Evolutionary conservation across 2,329 filamentous ascomycete species (phyloP).

Genomic region (Sarocladium brachiariae): DNA sequence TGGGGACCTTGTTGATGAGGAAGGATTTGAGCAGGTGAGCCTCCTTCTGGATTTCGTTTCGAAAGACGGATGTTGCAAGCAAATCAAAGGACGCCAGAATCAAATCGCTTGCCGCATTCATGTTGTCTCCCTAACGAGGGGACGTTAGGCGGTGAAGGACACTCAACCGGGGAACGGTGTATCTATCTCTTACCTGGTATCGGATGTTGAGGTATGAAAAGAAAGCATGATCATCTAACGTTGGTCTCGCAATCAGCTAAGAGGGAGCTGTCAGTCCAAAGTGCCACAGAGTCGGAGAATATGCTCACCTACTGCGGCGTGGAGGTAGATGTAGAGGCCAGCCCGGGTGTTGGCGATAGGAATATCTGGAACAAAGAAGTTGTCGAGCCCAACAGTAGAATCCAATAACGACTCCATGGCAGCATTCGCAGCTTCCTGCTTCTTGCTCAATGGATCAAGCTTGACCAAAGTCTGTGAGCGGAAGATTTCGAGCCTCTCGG

Average conservation of each 20-base stretch:
- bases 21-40: constrained; percentile 80
- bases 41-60: constrained; percentile 45
- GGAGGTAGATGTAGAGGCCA: constrained; percentile 79
- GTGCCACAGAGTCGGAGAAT: too few relatives aligned
- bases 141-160: constrained; percentile 7
- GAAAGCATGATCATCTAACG: constrained; percentile 74
- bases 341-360: constrained; percentile 69
- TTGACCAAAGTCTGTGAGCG: constrained; percentile 48
- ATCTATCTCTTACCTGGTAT: constrained; percentile 57
- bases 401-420: constrained; percentile 52
- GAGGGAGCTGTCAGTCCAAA: constrained; percentile 77
- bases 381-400: constrained; percentile 49
- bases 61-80: constrained; percentile 78
- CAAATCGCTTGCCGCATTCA: constrained; percentile 71
- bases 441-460: constrained; percentile 48
- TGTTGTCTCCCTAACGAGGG: constrained; percentile 61
- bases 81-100: constrained; percentile 86
- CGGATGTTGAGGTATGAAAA: constrained; percentile 77
- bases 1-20: constrained; percentile 61
- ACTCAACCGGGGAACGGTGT: too few relatives aligned
- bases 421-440: constrained; percentile 39
- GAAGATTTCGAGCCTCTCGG: constrained; percentile 49
- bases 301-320: constrained; percentile 65
- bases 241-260: constrained; percentile 60
- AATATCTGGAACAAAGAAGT: constrained; percentile 53